Base-by-base conservation (phyloP, 1,284 basidiomycete species). In the Cryptococcus floricola region DNA sequence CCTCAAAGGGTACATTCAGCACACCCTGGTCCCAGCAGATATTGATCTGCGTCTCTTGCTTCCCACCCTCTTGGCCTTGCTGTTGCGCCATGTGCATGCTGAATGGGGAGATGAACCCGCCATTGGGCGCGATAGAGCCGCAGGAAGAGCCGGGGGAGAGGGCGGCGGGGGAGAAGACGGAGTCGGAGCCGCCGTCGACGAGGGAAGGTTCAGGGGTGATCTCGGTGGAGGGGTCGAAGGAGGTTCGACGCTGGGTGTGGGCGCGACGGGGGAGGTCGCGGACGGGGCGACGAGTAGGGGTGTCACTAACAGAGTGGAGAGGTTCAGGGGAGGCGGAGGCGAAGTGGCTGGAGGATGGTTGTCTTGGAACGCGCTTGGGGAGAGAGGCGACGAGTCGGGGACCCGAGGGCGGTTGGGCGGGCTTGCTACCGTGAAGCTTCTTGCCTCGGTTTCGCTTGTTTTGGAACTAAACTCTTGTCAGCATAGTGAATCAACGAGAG, bases 391-490 rank as follows among this genome's bases (percentile, higher is more conserved):
- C 51, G 28, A 25, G 49, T 37, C 58, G 57, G 48, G 43, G 34
- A 8, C 19, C 23, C 25, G 47, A 13, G 34, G 28, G 16, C 12
- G 14, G 18, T 4, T 23, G 44, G 6, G 42, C 38, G 39, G 28
- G 25, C 28, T 1, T 18, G 9, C 19, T n/a, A 34, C 5, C n/a
- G 38, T 2, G 1, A 1, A 16, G 50, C 44, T 49, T 46, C 41
- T 52, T 48, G 37, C 49, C 46, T 46, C 55, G 37, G 43, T 60
- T 60, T 12, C 59, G 48, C 39, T 57, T 57, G 52, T 60, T 60
- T 49, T 60, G 59, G 55, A 60, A 60, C 59, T 60, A 45, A n/a
- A n/a, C n/a, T n/a, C n/a, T n/a, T n/a, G n/a, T 42, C 14, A 52
- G 3, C n/a, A 31, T 7, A 18, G 25, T 16, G 2, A 18, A 14